Conservation (phyloP, 805 yeast genomes). For the Zygosaccharomyces bisporus region DNA sequence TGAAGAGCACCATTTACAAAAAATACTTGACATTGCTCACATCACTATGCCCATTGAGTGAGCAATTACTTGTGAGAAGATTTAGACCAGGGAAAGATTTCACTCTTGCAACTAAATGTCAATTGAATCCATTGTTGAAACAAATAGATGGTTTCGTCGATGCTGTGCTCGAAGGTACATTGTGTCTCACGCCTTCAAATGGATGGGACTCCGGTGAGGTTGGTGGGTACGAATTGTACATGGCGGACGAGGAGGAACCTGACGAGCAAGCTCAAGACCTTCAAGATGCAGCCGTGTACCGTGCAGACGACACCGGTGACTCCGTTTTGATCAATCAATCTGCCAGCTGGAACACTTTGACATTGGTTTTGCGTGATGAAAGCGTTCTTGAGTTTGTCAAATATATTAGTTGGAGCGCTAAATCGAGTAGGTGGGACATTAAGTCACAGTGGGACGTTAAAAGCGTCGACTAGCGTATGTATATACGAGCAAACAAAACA, state of each 20-base stretch:
- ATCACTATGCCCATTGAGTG: conserved; percentile 55
- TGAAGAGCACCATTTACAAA: conserved; percentile 58
- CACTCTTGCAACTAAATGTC: conserved; percentile 70
- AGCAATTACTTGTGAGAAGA: conserved; percentile 70
- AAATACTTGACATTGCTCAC: conserved; percentile 69
- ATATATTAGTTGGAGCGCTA: conserved; percentile 82
- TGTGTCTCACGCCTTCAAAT: conserved; percentile 71
- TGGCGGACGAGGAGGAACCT: conserved; percentile 56
- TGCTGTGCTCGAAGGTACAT: conserved; percentile 70
- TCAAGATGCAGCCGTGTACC: conserved; percentile 86
- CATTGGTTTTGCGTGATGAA: conserved; percentile 75
- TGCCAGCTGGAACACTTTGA: conserved; percentile 79
- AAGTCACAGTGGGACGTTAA: conserved; percentile 73
- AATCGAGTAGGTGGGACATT: conserved; percentile 92
- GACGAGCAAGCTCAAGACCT: conserved; percentile 31
- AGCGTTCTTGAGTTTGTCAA: conserved; percentile 88
- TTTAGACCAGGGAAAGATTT: conserved; percentile 95
- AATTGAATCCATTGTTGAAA: conserved; percentile 41
- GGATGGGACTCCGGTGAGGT: conserved; percentile 87
- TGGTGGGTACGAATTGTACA: conserved; percentile 93
- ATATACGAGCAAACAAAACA: conserved; percentile 6
- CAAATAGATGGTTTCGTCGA: conserved; percentile 34
- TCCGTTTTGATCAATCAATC: conserved; percentile 74
- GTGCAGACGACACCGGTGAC: conserved; percentile 55
- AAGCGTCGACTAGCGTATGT: conserved; percentile 37